Evolutionary conservation across 1,284 basidiomycete species (phyloP), one percentile per base, ranked within the genome.

Genomic region (Malassezia restricta): DNA sequence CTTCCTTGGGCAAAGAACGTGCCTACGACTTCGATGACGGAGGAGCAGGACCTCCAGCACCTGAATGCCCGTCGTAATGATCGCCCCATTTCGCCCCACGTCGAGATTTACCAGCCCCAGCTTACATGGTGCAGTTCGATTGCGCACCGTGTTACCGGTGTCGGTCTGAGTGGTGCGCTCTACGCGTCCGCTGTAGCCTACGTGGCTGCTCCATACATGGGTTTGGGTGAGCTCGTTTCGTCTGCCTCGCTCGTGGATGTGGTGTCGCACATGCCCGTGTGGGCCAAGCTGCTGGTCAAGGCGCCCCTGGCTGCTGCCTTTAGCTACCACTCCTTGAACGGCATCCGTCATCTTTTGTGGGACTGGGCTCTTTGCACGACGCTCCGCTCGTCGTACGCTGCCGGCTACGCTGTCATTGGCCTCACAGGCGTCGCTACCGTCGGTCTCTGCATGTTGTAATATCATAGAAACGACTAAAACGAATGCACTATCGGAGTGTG

Each of bases 51-150:
- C 40, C 54, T 74, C 41, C 79, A 79, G 5, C 82, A 92, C 59
- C 78, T 96, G 59, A 92, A 98, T 78, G 74, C 81, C 60, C 90
- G 95, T 75, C 83, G 92, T 60, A 76, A 85, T 46, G 77, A 79
- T 45, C 84, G 92, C 29, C 92, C 94, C 15, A 84, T 79, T 53
- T 86, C 84, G 66, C 92, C 94, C 20, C 89, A 95, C 75, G 85
- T 91, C 66, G 87, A 87, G 44, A 95, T 96, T 76, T 98, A 96
- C 78, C 86, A 94, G 75, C 89, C 88, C 17, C 91, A 95, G 75
- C 63, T 79, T 42, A 96, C 92, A 40, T 94, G 87, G 87, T 35
- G 84, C 51, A 79, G 76, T 3, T 94, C 89, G 12, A 89, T 92
- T 67, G 80, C 79, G 30, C 84, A 96, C 77, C 85, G 92, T 74